phyloP scores from a whole-genome alignment of 2,329 filamentous ascomycete species.

The Dothidotthia symphoricarpi region DNA sequence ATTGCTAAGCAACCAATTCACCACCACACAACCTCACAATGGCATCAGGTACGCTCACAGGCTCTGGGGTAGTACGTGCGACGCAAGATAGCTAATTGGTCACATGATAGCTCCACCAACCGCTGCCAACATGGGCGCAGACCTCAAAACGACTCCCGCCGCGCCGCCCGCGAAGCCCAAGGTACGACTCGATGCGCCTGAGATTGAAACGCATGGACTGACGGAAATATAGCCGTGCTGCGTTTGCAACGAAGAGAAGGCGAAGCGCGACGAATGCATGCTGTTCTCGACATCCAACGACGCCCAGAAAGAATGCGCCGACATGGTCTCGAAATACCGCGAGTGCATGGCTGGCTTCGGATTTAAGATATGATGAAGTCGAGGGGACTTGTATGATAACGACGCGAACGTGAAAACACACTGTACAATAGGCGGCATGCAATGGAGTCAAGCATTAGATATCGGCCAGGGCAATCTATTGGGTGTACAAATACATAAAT shows the following conservation, averaged over 20 bases:
- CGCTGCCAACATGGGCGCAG: conserved; percentile 47
- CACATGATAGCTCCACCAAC: conserved; percentile 27
- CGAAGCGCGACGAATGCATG: conserved; percentile 95
- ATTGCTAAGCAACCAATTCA: conserved; percentile 32
- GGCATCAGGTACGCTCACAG: conserved; percentile 33
- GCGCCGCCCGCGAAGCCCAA: conserved; percentile 46
- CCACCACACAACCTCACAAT: conserved; percentile 25
- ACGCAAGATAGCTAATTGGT: conserved; percentile 9
- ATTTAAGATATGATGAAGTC: conserved; percentile 59
- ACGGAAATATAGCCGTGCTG: conserved; percentile 73
- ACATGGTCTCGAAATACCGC: conserved; percentile 80
- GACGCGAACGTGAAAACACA: conserved; percentile 1
- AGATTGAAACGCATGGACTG: conserved; percentile 1
- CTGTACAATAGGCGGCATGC: conserved; percentile 37
- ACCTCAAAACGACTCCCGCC: conserved; percentile 43
- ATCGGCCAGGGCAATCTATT: conserved; percentile 4
- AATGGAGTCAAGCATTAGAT: conserved; percentile 31
- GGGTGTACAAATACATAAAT: conserved; percentile 24
- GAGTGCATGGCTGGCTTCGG: conserved; percentile 91
- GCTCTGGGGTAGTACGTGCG: neutral
- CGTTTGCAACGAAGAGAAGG: conserved; percentile 95
- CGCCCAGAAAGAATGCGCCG: conserved; percentile 78
- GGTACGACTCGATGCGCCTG: conserved; percentile 25
- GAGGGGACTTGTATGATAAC: conserved; percentile 5
- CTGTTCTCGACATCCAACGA: conserved; percentile 86